Evolutionary conservation across 306 rosid genomes (phyloP).

Genomic region (Cucumis cinereus): DNA sequence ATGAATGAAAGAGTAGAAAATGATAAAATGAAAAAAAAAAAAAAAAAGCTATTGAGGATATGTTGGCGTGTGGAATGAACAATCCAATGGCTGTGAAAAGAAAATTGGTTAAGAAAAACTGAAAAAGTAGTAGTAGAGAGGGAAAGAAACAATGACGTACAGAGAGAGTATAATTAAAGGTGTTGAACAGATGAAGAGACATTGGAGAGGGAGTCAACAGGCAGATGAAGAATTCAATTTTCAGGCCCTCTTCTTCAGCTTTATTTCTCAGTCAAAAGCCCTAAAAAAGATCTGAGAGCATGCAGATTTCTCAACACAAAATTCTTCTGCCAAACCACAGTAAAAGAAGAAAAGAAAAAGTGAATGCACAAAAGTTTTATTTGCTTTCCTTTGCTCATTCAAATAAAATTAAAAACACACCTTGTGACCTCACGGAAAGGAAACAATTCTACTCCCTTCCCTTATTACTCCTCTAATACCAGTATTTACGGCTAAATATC

Average conservation of each 20-base stretch:
- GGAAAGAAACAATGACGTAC: background rate
- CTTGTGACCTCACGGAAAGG: background rate
- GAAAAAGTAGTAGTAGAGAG: background rate
- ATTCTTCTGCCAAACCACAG: constrained; percentile 9
- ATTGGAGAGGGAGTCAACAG: constrained; percentile 18
- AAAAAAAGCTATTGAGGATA: background rate
- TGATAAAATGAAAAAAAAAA: background rate
- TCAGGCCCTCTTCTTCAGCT: background rate
- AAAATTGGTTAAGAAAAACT: background rate
- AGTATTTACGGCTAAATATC: too few species aligned
- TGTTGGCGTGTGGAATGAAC: background rate
- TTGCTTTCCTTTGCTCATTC: background rate
- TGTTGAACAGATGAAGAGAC: background rate
- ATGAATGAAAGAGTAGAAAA: background rate
- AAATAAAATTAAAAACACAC: background rate
- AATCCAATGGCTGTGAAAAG: background rate
- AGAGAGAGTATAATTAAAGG: constrained; percentile 6
- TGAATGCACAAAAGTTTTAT: background rate
- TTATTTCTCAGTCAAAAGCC: constrained; percentile 13
- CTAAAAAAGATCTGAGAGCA: background rate
- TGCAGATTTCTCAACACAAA: constrained; percentile 13
- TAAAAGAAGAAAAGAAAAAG: constrained; percentile 10
- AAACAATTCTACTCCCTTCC: too few species aligned
- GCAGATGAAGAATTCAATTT: constrained; percentile 4
- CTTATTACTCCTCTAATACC: too few species aligned